Conservation (phyloP, 1,139 yeast genomes). For the Taiozyma sp. region DNA sequence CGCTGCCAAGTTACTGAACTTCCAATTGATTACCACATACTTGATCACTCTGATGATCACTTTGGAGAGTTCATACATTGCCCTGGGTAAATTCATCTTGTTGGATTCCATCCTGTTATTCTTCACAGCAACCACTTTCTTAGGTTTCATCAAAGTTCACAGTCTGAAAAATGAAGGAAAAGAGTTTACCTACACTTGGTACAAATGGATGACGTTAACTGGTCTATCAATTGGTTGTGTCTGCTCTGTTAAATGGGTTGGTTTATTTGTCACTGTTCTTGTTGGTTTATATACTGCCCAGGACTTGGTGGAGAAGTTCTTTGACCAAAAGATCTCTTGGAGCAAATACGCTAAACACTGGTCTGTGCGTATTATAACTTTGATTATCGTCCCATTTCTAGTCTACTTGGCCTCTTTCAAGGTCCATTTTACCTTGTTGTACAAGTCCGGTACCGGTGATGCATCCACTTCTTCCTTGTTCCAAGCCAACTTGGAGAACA, state of each 20-base stretch:
- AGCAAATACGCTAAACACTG: slow-evolving; percentile 57
- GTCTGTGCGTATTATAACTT: slow-evolving; percentile 56
- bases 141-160: slow-evolving; percentile 52
- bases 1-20: slow-evolving; percentile 48
- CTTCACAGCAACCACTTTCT: slow-evolving; percentile 60
- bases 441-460: slow-evolving; percentile 76
- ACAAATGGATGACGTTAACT: slow-evolving; percentile 54
- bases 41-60: slow-evolving; percentile 51
- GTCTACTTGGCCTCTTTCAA: slow-evolving; percentile 72
- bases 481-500: slow-evolving; percentile 59
- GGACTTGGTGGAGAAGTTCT: slow-evolving; percentile 64
- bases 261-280: slow-evolving; percentile 74
- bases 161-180: slow-evolving; percentile 30
- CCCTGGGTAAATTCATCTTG: slow-evolving; percentile 63
- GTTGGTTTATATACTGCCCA: slow-evolving; percentile 81
- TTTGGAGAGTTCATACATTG: slow-evolving; percentile 62
- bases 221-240: slow-evolving; percentile 91
- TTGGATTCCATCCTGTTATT: slow-evolving; percentile 69
- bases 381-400: slow-evolving; percentile 69
- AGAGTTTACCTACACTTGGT: slow-evolving; percentile 42
- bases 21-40: slow-evolving; percentile 40
- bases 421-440: slow-evolving; percentile 70
- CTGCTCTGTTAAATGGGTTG: slow-evolving; percentile 94
- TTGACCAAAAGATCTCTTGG: slow-evolving; percentile 36
- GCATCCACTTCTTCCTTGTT: slow-evolving; percentile 66